phyloP scores from a whole-genome alignment of 2,329 filamentous ascomycete species.

The Pseudopyricularia javanii region DNA sequence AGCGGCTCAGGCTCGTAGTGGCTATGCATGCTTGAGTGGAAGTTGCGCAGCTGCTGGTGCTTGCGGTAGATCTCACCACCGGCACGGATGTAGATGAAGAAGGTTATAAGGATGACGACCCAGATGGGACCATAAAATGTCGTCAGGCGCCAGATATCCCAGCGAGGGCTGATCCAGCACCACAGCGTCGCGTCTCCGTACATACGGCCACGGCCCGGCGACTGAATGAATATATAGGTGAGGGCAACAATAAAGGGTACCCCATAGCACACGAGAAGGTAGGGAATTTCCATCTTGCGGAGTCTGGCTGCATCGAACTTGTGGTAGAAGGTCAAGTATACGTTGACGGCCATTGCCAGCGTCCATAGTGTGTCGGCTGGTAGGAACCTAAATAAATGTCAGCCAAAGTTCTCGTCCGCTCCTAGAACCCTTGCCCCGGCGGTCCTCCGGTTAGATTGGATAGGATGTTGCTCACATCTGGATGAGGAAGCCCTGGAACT shows the following conservation, averaged over 20 bases:
- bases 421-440: neutral
- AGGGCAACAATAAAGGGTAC: conserved; percentile 59
- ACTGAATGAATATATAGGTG: conserved; percentile 51
- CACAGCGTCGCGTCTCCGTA: conserved; percentile 68
- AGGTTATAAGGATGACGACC: conserved; percentile 48
- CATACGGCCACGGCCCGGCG: conserved; percentile 34
- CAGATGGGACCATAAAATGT: conserved; percentile 65
- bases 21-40: conserved; percentile 30
- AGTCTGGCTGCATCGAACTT: conserved; percentile 56
- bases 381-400: conserved; percentile 52
- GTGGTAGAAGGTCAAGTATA: conserved; percentile 69
- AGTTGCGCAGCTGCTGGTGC: conserved; percentile 46
- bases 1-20: conserved; percentile 25
- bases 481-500: conserved; percentile 67
- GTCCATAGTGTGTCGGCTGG: conserved; percentile 67
- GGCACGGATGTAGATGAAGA: conserved; percentile 54
- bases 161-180: conserved; percentile 63
- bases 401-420: conserved; percentile 1
- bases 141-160: conserved; percentile 61
- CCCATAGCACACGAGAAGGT: conserved; percentile 60
- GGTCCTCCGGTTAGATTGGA: too few species aligned
- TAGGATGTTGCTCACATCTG: conserved; percentile 52
- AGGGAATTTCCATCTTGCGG: conserved; percentile 57
- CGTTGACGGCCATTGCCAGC: conserved; percentile 72
- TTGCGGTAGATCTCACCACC: conserved; percentile 57